Conservation (phyloP, 768 basidiomycete genomes). For the Boletellus ananas region DNA sequence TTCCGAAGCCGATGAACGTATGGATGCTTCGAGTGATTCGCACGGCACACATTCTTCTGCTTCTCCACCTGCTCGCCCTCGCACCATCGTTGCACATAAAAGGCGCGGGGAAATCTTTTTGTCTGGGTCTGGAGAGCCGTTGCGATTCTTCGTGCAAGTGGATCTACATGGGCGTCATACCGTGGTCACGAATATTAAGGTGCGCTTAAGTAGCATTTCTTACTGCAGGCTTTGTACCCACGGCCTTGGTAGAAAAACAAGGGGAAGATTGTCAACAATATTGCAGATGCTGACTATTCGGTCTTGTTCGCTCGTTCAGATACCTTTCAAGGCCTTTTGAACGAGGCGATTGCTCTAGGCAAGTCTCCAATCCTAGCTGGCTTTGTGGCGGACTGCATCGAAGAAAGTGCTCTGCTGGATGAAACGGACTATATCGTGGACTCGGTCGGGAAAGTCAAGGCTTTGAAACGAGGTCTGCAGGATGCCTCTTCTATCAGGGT, state of each 20-base stretch:
- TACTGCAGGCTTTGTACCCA: neutral
- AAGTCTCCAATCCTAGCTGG: conserved; percentile 48
- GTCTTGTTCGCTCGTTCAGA: conserved; percentile 52
- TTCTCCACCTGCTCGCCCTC: conserved; percentile 13
- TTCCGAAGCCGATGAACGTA: conserved; percentile 14
- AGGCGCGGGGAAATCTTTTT: conserved; percentile 41
- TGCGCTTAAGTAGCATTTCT: conserved; percentile 24
- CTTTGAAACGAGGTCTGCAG: conserved; percentile 25
- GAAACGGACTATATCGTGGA: conserved; percentile 44
- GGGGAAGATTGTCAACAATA: conserved; percentile 52
- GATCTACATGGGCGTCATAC: conserved; percentile 52
- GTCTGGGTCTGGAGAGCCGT: conserved; percentile 37
- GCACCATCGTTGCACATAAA: conserved; percentile 14
- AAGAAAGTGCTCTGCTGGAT: conserved; percentile 41
- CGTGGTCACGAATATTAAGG: conserved; percentile 59
- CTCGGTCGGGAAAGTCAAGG: conserved; percentile 18
- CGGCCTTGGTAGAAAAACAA: conserved; percentile 52
- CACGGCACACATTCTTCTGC: conserved; percentile 11
- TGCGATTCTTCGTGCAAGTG: conserved; percentile 66
- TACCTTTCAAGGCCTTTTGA: conserved; percentile 47
- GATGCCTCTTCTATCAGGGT: conserved; percentile 10
- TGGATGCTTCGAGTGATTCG: conserved; percentile 6
- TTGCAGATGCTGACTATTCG: conserved; percentile 56
- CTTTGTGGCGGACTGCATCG: conserved; percentile 54
- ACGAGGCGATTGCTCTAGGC: conserved; percentile 29